phyloP scores from a whole-genome alignment of 1,139 yeast genomes.

The Zygosaccharomyces sapae region DNA sequence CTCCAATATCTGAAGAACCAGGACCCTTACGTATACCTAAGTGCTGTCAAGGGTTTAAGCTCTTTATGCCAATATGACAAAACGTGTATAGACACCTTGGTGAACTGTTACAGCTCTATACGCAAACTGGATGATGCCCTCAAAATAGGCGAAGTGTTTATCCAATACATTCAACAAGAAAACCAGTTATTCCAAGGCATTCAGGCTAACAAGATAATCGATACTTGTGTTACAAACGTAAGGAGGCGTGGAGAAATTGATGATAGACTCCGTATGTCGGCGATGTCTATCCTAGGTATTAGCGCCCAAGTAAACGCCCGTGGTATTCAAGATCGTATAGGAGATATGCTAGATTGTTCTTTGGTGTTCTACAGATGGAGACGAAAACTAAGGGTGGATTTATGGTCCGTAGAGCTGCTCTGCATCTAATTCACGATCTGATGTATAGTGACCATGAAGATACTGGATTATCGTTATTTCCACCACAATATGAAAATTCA shows the following conservation, averaged over 20 bases:
- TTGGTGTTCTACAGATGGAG: conserved; percentile 69
- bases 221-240: conserved; percentile 33
- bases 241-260: conserved; percentile 42
- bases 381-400: conserved; percentile 38
- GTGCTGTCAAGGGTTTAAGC: conserved; percentile 74
- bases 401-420: conserved; percentile 69
- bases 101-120: conserved; percentile 42
- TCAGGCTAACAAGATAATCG: conserved; percentile 38
- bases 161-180: conserved; percentile 51
- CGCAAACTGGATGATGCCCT: conserved; percentile 57
- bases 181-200: conserved; percentile 48
- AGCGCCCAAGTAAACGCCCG: conserved; percentile 57
- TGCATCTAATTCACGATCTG: conserved; percentile 64
- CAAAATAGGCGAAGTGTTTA: conserved; percentile 74
- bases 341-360: conserved; percentile 67
- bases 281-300: conserved; percentile 74
- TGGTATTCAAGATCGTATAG: conserved; percentile 47
- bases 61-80: conserved; percentile 48
- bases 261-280: conserved; percentile 69
- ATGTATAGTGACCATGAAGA: conserved; percentile 41
- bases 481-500: conserved; percentile 42
- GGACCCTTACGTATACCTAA: conserved; percentile 83
- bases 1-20: conserved; percentile 63
- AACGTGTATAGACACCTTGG: conserved; percentile 41
- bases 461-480: conserved; percentile 46